Evolutionary conservation across 1,284 basidiomycete species (phyloP).

Genomic region (Ceratorhiza oryzae-sativae): DNA sequence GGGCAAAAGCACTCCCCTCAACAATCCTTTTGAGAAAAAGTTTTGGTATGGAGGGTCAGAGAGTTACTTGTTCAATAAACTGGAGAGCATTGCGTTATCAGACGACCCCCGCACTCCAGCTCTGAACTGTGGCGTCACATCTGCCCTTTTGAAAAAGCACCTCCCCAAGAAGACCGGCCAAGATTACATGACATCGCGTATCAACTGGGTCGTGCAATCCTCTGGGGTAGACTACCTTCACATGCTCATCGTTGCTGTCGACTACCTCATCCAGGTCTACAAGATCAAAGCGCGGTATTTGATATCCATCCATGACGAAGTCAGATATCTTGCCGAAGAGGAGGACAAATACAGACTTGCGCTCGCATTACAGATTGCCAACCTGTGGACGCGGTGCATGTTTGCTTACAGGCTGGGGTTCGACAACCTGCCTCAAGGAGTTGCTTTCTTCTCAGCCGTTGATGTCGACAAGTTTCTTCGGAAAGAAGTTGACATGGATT

Average conservation of each 20-base stretch:
- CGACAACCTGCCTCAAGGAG: constrained; percentile 92
- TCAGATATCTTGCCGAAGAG: constrained; percentile 91
- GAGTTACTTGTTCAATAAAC: constrained; percentile 98
- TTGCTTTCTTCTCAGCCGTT: constrained; percentile 97
- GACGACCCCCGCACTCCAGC: constrained; percentile 91
- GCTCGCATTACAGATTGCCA: constrained; percentile 94
- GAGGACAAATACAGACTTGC: constrained; percentile 88
- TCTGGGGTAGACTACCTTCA: constrained; percentile 99
- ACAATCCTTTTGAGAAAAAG: constrained; percentile 74
- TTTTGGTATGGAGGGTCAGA: constrained; percentile 99
- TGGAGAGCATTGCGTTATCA: constrained; percentile 93
- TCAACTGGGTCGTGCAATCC: constrained; percentile 99
- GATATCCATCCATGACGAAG: constrained; percentile 96
- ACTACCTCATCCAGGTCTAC: constrained; percentile 83
- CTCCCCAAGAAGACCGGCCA: constrained; percentile 70
- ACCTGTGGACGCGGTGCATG: constrained; percentile 92
- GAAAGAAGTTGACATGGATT: constrained; percentile 97
- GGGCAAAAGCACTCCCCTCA: constrained; percentile 81
- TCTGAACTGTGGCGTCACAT: constrained; percentile 92
- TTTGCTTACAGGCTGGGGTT: constrained; percentile 95
- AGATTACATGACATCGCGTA: constrained; percentile 94
- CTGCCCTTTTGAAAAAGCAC: constrained; percentile 88
- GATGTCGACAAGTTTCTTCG: constrained; percentile 91
- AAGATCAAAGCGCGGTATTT: constrained; percentile 91
- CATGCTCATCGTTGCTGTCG: constrained; percentile 94